Percentiles rank a stretch among this genome's conserved stretches.
phyloP scores from a whole-genome alignment of 495 filamentous ascomycete genomes.

The Penicillium taxi region DNA sequence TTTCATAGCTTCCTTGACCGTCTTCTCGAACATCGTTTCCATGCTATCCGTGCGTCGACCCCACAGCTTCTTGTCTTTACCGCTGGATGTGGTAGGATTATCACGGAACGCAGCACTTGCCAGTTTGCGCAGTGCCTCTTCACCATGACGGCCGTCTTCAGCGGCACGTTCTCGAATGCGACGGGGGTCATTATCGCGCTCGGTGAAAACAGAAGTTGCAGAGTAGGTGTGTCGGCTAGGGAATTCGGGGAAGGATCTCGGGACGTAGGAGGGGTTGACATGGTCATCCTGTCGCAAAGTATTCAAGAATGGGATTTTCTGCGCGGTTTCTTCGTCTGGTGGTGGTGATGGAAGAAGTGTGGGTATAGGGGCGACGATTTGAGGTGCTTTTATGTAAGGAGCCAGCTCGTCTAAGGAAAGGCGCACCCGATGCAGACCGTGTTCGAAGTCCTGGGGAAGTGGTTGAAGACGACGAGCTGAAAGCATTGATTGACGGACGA shows the following conservation, averaged over 20 bases:
- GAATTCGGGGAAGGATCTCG: slow-evolving; percentile 59
- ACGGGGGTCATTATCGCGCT: slow-evolving; percentile 59
- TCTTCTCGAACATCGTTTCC: slow-evolving; percentile 46
- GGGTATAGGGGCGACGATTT: slow-evolving; percentile 22
- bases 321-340: slow-evolving; percentile 34
- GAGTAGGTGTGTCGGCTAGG: slow-evolving; percentile 69
- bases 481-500: slow-evolving; percentile 54
- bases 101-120: slow-evolving; percentile 45
- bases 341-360: slow-evolving; percentile 40
- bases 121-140: slow-evolving; percentile 64
- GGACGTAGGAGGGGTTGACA: slow-evolving; percentile 47
- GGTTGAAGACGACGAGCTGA: slow-evolving; percentile 51
- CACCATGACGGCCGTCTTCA: slow-evolving; percentile 63
- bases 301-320: slow-evolving; percentile 43
- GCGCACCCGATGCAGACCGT: slow-evolving; percentile 42
- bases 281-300: slow-evolving; percentile 46
- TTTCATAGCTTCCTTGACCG: slow-evolving; percentile 31
- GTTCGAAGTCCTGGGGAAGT: slow-evolving; percentile 61
- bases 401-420: slow-evolving; percentile 34
- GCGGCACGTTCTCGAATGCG: slow-evolving; percentile 66
- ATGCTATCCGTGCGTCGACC: slow-evolving; percentile 35
- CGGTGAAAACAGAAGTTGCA: slow-evolving; percentile 55
- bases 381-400: slow-evolving; percentile 29
- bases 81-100: slow-evolving; percentile 29
- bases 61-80: slow-evolving; percentile 39